Conservation (phyloP, 129 eudicot genomes). For the Flaveria brownii region DNA sequence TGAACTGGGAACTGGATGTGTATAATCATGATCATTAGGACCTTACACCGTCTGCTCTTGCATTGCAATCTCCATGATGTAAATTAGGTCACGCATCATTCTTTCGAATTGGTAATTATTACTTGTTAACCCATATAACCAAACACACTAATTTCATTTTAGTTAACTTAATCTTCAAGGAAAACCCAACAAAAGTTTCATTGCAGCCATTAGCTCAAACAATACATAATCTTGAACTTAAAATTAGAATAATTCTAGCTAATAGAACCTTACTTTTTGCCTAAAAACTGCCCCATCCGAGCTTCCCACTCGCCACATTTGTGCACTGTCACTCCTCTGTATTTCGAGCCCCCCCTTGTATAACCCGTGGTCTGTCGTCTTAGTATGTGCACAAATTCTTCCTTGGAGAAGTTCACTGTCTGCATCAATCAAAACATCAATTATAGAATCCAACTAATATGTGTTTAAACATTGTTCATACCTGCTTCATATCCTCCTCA, state of each 20-base stretch:
- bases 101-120: background rate
- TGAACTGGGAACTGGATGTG: slow-evolving; percentile 11
- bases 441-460: background rate
- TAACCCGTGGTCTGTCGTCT: slow-evolving; percentile 77
- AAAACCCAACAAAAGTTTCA: slow-evolving; percentile 8
- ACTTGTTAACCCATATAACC: background rate
- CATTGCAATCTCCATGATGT: slow-evolving; percentile 42
- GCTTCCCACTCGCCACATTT: slow-evolving; percentile 95
- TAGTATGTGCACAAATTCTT: slow-evolving; percentile 78
- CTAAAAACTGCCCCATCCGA: slow-evolving; percentile 77
- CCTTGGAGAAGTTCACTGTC: slow-evolving; percentile 67
- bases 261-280: slow-evolving; percentile 65
- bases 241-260: background rate
- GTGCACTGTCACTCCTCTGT: slow-evolving; percentile 72
- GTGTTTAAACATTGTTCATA: slow-evolving; percentile 11
- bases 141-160: background rate
- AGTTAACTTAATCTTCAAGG: slow-evolving; percentile 1
- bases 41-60: slow-evolving; percentile 84
- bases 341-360: slow-evolving; percentile 72
- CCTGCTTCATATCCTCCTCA: slow-evolving; percentile 68
- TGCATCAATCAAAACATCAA: slow-evolving; percentile 28
- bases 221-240: slow-evolving; percentile 5
- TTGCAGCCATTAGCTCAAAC: background rate
- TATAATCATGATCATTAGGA: slow-evolving; percentile 45
- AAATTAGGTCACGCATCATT: slow-evolving; percentile 22